These are phyloP conservation scores for Leccinum incarnatum DNA, from an alignment of 768 basidiomycete species.

Conservation along the genomic window DNA sequence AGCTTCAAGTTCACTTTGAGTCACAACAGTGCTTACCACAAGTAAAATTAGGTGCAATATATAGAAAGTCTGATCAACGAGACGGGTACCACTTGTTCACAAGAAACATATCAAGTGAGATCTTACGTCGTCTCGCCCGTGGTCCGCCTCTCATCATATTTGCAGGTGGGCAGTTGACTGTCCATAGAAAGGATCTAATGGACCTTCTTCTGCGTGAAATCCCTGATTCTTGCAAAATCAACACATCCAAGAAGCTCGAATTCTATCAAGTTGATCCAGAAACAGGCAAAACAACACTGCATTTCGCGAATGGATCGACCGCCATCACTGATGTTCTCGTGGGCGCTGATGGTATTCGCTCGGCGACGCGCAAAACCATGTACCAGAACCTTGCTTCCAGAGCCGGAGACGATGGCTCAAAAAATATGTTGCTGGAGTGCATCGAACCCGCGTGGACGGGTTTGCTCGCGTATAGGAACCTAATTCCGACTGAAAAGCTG, in stretches of 20 bases:
- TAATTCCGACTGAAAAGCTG: conserved; percentile 32
- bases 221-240: conserved; percentile 26
- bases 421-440: conserved; percentile 15
- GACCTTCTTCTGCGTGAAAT: conserved; percentile 31
- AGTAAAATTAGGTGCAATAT: conserved; percentile 18
- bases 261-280: conserved; percentile 26
- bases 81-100: conserved; percentile 32
- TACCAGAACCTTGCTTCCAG: conserved; percentile 17
- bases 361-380: conserved; percentile 31
- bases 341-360: conserved; percentile 44
- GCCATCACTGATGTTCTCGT: conserved; percentile 40
- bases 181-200: conserved; percentile 41
- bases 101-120: conserved; percentile 23
- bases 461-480: conserved; percentile 35
- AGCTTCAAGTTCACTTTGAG: neutral
- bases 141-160: neutral
- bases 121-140: neutral
- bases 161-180: conserved; percentile 28
- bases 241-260: conserved; percentile 35
- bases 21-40: neutral
- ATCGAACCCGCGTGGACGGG: conserved; percentile 41
- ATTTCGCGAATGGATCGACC: conserved; percentile 38
- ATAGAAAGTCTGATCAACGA: conserved; percentile 35
- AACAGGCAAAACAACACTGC: conserved; percentile 26
- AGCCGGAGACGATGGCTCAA: conserved; percentile 1